phyloP scores from a whole-genome alignment of 352 stramenopile species.

The Phytophthora citrophthora region DNA sequence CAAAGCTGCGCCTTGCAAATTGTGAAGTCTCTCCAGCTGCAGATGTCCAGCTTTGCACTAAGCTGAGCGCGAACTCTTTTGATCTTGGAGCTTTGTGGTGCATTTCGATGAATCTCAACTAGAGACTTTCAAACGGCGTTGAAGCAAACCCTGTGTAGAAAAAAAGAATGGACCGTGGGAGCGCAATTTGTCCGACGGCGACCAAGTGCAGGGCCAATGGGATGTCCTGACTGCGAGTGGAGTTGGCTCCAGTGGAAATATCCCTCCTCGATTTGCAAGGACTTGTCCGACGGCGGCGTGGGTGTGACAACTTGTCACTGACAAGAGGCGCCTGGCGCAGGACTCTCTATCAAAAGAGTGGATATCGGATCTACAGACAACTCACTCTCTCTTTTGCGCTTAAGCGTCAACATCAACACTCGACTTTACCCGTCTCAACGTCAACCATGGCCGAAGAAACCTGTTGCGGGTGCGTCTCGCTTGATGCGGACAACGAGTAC shows the following conservation, averaged over 20 bases:
- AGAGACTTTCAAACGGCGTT: not conserved
- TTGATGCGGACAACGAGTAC: conserved; percentile 47
- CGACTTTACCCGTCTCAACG: not conserved
- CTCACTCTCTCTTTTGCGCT: conserved; percentile 25
- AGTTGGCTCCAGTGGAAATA: not conserved
- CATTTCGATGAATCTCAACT: not conserved
- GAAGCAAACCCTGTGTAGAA: not conserved
- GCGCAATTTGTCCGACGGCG: conserved; percentile 9
- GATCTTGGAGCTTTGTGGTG: not conserved
- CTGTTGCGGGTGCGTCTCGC: conserved; percentile 50
- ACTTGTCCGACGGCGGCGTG: conserved; percentile 31
- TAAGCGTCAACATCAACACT: conserved; percentile 4
- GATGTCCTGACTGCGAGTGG: not conserved
- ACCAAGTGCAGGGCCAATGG: not conserved
- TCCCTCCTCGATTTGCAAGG: conserved; percentile 8
- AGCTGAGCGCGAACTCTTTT: not conserved
- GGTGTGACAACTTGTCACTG: too few species aligned
- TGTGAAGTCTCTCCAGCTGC: not conserved
- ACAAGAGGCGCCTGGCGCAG: conserved; percentile 7
- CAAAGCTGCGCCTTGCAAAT: not conserved
- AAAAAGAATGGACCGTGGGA: conserved; percentile 2
- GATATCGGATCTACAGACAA: conserved; percentile 8
- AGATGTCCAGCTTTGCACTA: not conserved
- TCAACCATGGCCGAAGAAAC: conserved; percentile 40
- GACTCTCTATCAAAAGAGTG: conserved; percentile 7